Percentiles rank a stretch among this genome's conserved stretches.
phyloP scores from a whole-genome alignment of 352 stramenopile species.

The Globisporangium spiculum region DNA sequence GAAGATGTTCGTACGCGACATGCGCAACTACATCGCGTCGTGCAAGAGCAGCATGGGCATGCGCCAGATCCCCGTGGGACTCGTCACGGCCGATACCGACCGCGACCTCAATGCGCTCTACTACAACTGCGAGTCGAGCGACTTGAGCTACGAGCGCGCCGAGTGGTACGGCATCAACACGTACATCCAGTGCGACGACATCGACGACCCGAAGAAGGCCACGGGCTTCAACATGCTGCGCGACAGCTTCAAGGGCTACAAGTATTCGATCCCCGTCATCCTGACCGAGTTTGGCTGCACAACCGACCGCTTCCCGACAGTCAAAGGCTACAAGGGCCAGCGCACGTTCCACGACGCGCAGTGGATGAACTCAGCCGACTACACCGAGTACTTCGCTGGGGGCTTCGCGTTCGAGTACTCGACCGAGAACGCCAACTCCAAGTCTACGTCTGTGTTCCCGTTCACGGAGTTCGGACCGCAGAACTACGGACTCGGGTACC shows the following conservation, averaged over 20 bases:
- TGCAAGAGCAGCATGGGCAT: conserved; percentile 39
- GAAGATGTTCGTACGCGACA: conserved; percentile 89
- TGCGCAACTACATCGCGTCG: conserved; percentile 65
- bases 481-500: conserved; percentile 82
- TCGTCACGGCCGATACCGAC: conserved; percentile 66
- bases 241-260: conserved; percentile 54
- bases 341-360: conserved; percentile 69
- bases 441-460: conserved; percentile 48
- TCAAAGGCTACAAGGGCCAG: conserved; percentile 69
- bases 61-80: conserved; percentile 68
- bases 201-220: conserved; percentile 34
- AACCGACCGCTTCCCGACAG: conserved; percentile 36
- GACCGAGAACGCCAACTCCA: conserved; percentile 74
- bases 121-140: conserved; percentile 79
- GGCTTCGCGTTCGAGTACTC: conserved; percentile 81
- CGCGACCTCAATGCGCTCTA: conserved; percentile 66
- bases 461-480: conserved; percentile 60
- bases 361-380: conserved; percentile 50
- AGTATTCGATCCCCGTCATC: conserved; percentile 53
- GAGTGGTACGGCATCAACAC: conserved; percentile 88
- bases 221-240: conserved; percentile 59
- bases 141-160: conserved; percentile 61
- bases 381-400: conserved; percentile 59
- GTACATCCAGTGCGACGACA: conserved; percentile 75
- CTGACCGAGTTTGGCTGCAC: conserved; percentile 69